Evolutionary conservation across 2,329 filamentous ascomycete species (phyloP), one percentile per base, ranked within the genome.

Genomic region (Didymella lethalis): DNA sequence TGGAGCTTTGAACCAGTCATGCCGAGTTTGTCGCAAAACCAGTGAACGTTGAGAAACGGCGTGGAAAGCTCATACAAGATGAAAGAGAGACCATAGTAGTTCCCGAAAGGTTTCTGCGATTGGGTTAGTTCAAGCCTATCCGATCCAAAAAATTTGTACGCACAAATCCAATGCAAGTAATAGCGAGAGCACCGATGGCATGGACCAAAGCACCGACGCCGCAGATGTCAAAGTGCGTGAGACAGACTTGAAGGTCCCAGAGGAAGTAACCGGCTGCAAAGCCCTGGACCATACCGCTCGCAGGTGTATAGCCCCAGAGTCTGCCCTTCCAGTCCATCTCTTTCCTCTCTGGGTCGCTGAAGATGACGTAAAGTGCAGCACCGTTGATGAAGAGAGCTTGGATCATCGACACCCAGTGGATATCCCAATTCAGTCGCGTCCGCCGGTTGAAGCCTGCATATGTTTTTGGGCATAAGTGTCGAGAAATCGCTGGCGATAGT

Each of bases 51-150:
- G 60, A 95, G 83, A 76, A 95, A 93, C 2, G 91, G 91, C 1
- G 89, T 90, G 12, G 90, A 93, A 18, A 95, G 84, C 77, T 95
- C 92, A 85, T 92, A 95, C 53, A 95, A 87, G 68, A 95, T 90
- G 77, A 95, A 95, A 61, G 87, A 86, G 59, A 86, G 84, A 61
- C 87, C 90, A 76, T 94, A 95, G 80, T 89, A 94, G 79, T 94
- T 93, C 68, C 92, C 84, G 70, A 93, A 93, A 0, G 91, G 91
- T 64, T 90, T 85, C 91, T 95, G 70, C 23, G 38, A 18, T 20
- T 5, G 25, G 3, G 54, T 74, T 38, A 74, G 69, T 29, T 20
- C 28, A 2, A 20, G 18, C n/a, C 7, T 14, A 4, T 26, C 18
- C 18, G 23, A 29, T n/a, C 12, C 6, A 20, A 8, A 8, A 16